Conservation (phyloP, 192 early-diverging fungal genomes). For the Gryganskiella cystojenkinii region DNA sequence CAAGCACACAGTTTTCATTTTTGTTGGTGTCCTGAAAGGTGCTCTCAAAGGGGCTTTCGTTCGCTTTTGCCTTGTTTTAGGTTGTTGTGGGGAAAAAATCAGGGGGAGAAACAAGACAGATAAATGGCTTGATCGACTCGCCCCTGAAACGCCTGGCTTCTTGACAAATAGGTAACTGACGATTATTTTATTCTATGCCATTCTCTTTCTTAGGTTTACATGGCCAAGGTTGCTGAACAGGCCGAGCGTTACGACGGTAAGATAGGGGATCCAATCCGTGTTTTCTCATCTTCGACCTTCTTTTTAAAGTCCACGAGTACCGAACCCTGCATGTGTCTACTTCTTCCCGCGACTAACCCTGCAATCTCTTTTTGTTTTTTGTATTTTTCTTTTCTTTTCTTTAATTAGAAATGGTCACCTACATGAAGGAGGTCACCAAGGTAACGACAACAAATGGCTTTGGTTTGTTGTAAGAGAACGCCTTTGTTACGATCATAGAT, state of each 20-base stretch:
- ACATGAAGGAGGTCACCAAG: slow-evolving; percentile 60
- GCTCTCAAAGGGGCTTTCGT: no score
- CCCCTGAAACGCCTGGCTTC: no score
- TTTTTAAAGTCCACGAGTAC: background rate
- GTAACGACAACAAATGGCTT: slow-evolving; percentile 14
- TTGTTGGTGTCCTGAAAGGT: no score
- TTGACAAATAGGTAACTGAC: no score
- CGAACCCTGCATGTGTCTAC: no score
- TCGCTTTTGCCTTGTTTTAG: no score
- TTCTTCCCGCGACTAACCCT: background rate
- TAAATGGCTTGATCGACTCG: no score
- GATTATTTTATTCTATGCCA: background rate
- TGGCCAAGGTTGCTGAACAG: slow-evolving; percentile 99
- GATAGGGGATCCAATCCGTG: background rate
- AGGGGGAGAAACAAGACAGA: no score
- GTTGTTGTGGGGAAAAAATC: no score
- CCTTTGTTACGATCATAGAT: slow-evolving; percentile 49
- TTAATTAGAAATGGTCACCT: slow-evolving; percentile 48
- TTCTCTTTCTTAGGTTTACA: slow-evolving; percentile 79
- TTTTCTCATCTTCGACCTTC: background rate
- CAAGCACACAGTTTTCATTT: no score
- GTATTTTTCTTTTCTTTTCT: background rate
- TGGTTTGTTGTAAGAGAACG: slow-evolving; percentile 73
- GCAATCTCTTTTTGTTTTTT: background rate
- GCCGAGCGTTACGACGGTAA: slow-evolving; percentile 95